A percentile compares a stretch with the other conserved stretches of the same genome.
These are phyloP conservation scores for Claviceps pusilla DNA, from an alignment of 2,329 filamentous ascomycete genomes.

Conservation along the genomic window DNA sequence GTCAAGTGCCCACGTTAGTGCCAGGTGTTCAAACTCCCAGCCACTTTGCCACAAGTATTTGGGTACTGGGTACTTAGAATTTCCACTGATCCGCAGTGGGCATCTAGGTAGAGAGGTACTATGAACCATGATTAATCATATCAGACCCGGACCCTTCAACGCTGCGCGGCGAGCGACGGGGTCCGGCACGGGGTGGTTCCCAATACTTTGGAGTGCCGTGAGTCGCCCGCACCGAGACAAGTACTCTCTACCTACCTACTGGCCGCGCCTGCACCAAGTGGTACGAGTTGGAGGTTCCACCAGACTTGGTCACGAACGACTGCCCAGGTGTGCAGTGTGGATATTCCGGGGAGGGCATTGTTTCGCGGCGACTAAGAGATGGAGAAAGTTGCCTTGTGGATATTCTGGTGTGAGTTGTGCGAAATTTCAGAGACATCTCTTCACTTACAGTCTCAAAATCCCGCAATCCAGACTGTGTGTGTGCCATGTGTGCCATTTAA, in stretches of 20 bases:
- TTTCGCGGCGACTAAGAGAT: background rate
- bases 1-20: background rate
- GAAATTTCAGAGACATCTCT: background rate
- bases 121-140: too few species aligned
- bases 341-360: background rate
- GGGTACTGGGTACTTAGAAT: background rate
- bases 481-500: background rate
- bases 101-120: too few species aligned
- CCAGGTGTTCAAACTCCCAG: slow-evolving; percentile 6
- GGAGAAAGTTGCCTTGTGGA: background rate
- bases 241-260: background rate
- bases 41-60: background rate
- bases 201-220: background rate
- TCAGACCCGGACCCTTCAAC: background rate
- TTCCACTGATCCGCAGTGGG: too few species aligned
- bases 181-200: background rate
- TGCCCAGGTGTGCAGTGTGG: background rate
- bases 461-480: background rate
- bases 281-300: background rate
- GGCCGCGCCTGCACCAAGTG: background rate
- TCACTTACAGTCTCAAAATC: background rate
- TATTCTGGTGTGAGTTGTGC: background rate
- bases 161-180: background rate
- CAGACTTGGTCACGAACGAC: background rate
- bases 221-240: background rate